Conservation (phyloP, 75 land plant species). For the Pinus albicaulis region DNA sequence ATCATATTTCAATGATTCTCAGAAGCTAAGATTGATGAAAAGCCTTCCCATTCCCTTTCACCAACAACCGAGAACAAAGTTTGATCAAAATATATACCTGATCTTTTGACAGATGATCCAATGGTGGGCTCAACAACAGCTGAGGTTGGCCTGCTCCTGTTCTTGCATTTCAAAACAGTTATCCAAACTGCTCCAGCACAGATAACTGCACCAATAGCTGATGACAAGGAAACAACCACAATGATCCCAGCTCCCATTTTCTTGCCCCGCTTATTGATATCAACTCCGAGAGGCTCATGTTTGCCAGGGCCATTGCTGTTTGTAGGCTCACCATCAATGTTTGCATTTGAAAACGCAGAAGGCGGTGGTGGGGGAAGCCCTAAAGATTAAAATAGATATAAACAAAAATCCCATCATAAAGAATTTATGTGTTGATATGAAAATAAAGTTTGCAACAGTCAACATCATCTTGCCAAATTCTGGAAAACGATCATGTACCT, state of each 20-base stretch:
- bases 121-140: conserved; percentile 22
- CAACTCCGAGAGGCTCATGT: conserved; percentile 67
- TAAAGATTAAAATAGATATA: neutral
- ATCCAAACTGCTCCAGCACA: conserved; percentile 43
- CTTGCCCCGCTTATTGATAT: conserved; percentile 27
- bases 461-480: neutral
- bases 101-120: conserved; percentile 25
- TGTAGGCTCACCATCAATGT: conserved; percentile 16
- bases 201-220: conserved; percentile 46
- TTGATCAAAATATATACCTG: conserved; percentile 32
- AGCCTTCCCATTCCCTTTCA: neutral
- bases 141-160: conserved; percentile 15
- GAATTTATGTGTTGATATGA: neutral
- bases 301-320: conserved; percentile 15
- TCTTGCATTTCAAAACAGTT: conserved; percentile 32
- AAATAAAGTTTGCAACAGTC: neutral
- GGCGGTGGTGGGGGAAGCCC: conserved; percentile 93
- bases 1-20: conserved; percentile 1
- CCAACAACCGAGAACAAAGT: neutral
- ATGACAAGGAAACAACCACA: conserved; percentile 58
- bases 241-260: conserved; percentile 36
- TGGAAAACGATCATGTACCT: conserved; percentile 38
- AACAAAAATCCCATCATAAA: conserved; percentile 5
- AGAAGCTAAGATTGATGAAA: neutral
- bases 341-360: conserved; percentile 10